phyloP scores from a whole-genome alignment of 179 eudicot genomes.

The Carnegiea gigantea region DNA sequence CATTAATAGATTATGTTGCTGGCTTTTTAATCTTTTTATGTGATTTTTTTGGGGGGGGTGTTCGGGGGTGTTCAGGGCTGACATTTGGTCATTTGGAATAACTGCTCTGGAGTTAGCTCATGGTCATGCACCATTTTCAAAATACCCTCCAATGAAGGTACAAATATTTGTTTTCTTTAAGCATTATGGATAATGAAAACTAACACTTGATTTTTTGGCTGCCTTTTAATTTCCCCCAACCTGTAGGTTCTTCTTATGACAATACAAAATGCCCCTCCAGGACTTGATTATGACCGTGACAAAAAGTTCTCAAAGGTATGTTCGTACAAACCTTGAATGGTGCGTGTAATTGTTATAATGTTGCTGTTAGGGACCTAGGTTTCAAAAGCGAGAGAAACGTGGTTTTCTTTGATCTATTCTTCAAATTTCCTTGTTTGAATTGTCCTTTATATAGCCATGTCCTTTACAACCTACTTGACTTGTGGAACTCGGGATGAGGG shows the following conservation, averaged over 20 bases:
- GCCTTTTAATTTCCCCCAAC: conserved; percentile 9
- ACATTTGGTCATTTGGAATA: conserved; percentile 99
- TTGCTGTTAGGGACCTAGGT: background rate
- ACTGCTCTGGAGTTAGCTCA: conserved; percentile 98
- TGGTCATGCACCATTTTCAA: conserved; percentile 99
- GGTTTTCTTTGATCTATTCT: background rate
- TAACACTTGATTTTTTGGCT: conserved; percentile 13
- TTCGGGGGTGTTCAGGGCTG: conserved; percentile 69
- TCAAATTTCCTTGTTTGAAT: background rate
- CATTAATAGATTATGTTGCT: background rate
- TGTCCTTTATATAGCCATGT: background rate
- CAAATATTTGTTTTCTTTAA: background rate
- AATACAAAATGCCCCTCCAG: conserved; percentile 98
- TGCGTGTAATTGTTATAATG: background rate
- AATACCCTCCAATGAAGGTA: conserved; percentile 99
- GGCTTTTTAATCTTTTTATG: background rate
- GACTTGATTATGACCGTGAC: conserved; percentile 97
- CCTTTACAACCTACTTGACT: background rate
- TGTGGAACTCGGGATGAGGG: background rate
- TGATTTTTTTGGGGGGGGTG: background rate
- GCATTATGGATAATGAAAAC: background rate
- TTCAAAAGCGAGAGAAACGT: background rate
- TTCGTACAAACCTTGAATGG: background rate
- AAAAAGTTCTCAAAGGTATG: conserved; percentile 89
- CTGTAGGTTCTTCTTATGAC: conserved; percentile 92